A percentile compares a stretch with the other conserved stretches of the same genome.
Evolutionary conservation across 306 rosid species (phyloP).

Genomic region (Vachellia pachyceras): DNA sequence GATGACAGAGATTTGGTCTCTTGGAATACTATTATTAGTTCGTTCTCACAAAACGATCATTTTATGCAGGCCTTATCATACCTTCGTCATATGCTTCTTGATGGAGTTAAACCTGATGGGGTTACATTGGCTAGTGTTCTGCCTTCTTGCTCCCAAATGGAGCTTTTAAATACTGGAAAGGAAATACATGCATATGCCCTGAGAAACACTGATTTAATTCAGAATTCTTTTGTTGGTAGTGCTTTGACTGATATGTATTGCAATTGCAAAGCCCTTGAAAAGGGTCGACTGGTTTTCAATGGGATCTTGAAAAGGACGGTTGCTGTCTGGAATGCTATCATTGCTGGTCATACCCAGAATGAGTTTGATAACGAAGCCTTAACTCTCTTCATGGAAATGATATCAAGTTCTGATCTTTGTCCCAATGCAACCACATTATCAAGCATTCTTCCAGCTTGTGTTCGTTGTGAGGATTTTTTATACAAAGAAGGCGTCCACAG

Average conservation of each 20-base stretch:
- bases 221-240: constrained; percentile 72
- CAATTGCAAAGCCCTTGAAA: constrained; percentile 62
- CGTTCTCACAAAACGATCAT: constrained; percentile 71
- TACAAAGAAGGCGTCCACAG: constrained; percentile 74
- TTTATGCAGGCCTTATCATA: constrained; percentile 65
- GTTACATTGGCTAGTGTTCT: constrained; percentile 78
- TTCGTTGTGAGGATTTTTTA: constrained; percentile 49
- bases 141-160: constrained; percentile 86
- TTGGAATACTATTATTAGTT: constrained; percentile 82
- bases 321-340: constrained; percentile 84
- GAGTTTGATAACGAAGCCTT: constrained; percentile 69
- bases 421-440: constrained; percentile 78
- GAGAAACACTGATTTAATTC: constrained; percentile 52
- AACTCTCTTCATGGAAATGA: constrained; percentile 68
- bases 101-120: constrained; percentile 71
- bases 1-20: constrained; percentile 73
- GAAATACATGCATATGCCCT: constrained; percentile 74
- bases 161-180: constrained; percentile 63
- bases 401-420: constrained; percentile 37
- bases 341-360: constrained; percentile 73
- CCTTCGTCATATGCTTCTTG: constrained; percentile 53
- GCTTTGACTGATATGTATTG: constrained; percentile 93
- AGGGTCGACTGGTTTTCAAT: constrained; percentile 66
- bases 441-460: constrained; percentile 76
- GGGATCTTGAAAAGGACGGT: constrained; percentile 45